Evolutionary conservation across 108 stramenopile species (phyloP), one percentile per base, ranked within the genome.

Genomic region (Epipyxis sp.): DNA sequence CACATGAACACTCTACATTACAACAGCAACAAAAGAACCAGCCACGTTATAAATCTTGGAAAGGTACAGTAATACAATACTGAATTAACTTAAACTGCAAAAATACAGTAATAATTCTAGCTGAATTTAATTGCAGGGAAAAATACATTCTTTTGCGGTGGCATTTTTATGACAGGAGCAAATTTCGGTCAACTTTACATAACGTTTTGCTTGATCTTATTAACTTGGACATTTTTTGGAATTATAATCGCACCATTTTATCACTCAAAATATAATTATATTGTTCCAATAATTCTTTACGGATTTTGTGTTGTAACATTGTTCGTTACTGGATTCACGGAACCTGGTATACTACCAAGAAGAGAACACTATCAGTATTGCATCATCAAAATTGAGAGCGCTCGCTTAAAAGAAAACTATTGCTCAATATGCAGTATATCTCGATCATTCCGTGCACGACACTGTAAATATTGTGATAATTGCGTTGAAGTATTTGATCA

Each of bases 401-500:
- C 29, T 39, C 71, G 34, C 40, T 3, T 13, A 42, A 3, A 32
- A 27, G 13, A 54, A 29, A 37, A 74, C 6, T 74, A 74, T 57
- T 74, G 71, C 50, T 13, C 44, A 3, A 39, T 57, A 3, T 74
- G 71, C 42, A 6, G 71, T 42, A 74, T 74, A 3, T 39, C 43
- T 39, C 6, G 34, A 6, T 42, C 3, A 13, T 10, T 3, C 27
- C 71, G 71, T 30, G 71, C 71, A 6, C 44, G 50, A 30, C 71
- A 74, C 43, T 74, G 71, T 37, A 46, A 42, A 74, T 37, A 34
- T 57, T 74, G 71, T 42, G 34, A 74, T 74, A 74, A 74, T 57
- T 74, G 71, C 43, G 71, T 74, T 54, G 71, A 74, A 6, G 71
- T 74, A 6, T 74, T 74, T 32, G 71, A 74, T 42, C 71, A 74